Evolutionary conservation across 1,284 basidiomycete genomes (phyloP).

Genomic region (Sanghuangporus baumii): DNA sequence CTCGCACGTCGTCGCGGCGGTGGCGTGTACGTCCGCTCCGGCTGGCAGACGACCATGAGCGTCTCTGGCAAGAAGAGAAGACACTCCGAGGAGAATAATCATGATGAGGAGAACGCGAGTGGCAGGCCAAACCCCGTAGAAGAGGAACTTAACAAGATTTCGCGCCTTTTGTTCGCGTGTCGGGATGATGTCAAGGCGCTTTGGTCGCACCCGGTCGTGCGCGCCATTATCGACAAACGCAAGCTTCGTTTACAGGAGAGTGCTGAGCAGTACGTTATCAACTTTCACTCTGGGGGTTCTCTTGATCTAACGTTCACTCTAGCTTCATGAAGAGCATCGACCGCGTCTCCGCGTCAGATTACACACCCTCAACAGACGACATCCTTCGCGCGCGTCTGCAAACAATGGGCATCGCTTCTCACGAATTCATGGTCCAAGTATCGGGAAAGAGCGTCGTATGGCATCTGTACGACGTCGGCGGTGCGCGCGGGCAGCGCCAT

Average conservation of each 20-base stretch:
- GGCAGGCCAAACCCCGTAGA: slow-evolving; percentile 23
- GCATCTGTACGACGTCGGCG: slow-evolving; percentile 79
- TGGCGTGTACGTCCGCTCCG: slow-evolving; percentile 67
- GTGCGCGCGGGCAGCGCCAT: slow-evolving; percentile 77
- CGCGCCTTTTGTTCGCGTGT: slow-evolving; percentile 47
- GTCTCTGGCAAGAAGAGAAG: slow-evolving; percentile 14
- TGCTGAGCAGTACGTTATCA: slow-evolving; percentile 67
- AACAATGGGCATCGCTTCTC: slow-evolving; percentile 79
- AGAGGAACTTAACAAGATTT: slow-evolving; percentile 56
- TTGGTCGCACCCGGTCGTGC: slow-evolving; percentile 66
- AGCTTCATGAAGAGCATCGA: slow-evolving; percentile 71
- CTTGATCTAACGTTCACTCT: slow-evolving; percentile 2
- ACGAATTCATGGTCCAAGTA: slow-evolving; percentile 66
- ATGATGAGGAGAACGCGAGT: background rate
- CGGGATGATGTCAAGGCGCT: slow-evolving; percentile 61
- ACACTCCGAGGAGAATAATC: background rate
- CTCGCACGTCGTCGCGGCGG: slow-evolving; percentile 50
- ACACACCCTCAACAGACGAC: slow-evolving; percentile 73
- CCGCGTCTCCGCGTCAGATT: slow-evolving; percentile 60
- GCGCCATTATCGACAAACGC: slow-evolving; percentile 57
- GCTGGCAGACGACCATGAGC: slow-evolving; percentile 50
- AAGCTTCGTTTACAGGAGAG: slow-evolving; percentile 76
- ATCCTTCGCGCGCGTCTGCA: slow-evolving; percentile 79
- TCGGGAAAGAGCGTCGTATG: slow-evolving; percentile 71
- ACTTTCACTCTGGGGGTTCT: background rate